These are phyloP conservation scores for Rubroboletus satanas DNA, from an alignment of 768 basidiomycete genomes.

Conservation along the genomic window DNA sequence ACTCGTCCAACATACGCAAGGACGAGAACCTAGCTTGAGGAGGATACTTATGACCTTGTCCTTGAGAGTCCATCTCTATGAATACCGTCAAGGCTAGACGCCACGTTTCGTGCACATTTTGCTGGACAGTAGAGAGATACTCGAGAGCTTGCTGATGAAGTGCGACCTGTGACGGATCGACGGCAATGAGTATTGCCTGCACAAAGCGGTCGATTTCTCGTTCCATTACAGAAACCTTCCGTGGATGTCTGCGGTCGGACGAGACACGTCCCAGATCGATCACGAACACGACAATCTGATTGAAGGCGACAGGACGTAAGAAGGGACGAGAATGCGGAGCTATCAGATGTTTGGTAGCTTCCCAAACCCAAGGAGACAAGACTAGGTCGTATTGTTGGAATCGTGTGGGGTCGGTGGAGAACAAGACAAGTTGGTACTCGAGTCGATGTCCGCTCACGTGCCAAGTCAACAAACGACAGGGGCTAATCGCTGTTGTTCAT, in stretches of 20 bases:
- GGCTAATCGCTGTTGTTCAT: constrained; percentile 2
- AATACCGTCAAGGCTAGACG: constrained; percentile 74
- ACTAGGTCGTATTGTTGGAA: not conserved
- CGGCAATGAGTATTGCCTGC: constrained; percentile 85
- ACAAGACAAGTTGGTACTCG: not conserved
- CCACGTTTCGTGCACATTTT: constrained; percentile 76
- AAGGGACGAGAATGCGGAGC: not conserved
- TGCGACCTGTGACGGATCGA: constrained; percentile 64
- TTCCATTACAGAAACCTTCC: constrained; percentile 48
- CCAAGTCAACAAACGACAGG: constrained; percentile 15
- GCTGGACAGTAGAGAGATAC: constrained; percentile 74
- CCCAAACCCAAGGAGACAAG: not conserved
- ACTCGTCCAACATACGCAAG: constrained; percentile 75
- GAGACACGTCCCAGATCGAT: constrained; percentile 19
- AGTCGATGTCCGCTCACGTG: constrained; percentile 26
- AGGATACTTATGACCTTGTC: constrained; percentile 58
- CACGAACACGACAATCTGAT: constrained; percentile 2
- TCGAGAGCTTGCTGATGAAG: constrained; percentile 85
- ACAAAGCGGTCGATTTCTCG: constrained; percentile 72
- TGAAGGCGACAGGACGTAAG: not conserved
- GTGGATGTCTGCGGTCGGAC: constrained; percentile 15
- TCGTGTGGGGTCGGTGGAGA: constrained; percentile 2
- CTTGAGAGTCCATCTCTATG: constrained; percentile 55
- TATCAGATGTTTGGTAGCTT: constrained; percentile 1
- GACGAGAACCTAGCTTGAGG: constrained; percentile 77